phyloP scores from a whole-genome alignment of 2,329 filamentous ascomycete species.

The Ceratocystiopsis minuta region DNA sequence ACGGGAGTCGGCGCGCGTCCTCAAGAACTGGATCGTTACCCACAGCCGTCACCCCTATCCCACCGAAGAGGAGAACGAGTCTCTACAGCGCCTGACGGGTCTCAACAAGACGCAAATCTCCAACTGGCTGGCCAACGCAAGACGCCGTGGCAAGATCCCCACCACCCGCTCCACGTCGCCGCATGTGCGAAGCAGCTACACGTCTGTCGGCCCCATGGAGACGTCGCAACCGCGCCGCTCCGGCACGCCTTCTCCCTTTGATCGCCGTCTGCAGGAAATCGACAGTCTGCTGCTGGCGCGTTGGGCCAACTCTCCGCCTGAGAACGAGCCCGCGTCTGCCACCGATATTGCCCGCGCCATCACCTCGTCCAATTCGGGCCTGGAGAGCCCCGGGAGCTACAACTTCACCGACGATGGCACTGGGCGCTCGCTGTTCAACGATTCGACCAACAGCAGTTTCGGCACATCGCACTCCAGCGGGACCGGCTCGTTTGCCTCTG shows the following conservation, averaged over 20 bases:
- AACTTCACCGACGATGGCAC: conserved; percentile 45
- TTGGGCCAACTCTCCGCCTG: conserved; percentile 40
- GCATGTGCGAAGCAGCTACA: conserved; percentile 39
- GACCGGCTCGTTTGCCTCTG: conserved; percentile 35
- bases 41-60: conserved; percentile 77
- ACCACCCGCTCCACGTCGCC: conserved; percentile 52
- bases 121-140: conserved; percentile 84
- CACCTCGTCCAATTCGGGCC: conserved; percentile 37
- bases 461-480: conserved; percentile 43
- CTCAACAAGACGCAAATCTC: conserved; percentile 70
- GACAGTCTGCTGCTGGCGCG: conserved; percentile 37
- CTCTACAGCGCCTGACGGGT: conserved; percentile 59
- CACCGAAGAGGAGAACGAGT: conserved; percentile 70
- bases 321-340: conserved; percentile 42
- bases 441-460: conserved; percentile 41
- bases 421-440: conserved; percentile 36
- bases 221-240: conserved; percentile 41
- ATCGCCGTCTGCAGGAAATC: conserved; percentile 10
- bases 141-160: conserved; percentile 62
- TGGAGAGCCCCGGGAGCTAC: conserved; percentile 38
- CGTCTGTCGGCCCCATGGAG: conserved; percentile 40
- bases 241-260: conserved; percentile 29
- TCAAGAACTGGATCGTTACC: conserved; percentile 71
- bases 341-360: conserved; percentile 40
- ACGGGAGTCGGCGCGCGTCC: conserved; percentile 56